These are phyloP conservation scores for Arabidopsis suecica DNA, from an alignment of 345 rosid species.

Conservation along the genomic window DNA sequence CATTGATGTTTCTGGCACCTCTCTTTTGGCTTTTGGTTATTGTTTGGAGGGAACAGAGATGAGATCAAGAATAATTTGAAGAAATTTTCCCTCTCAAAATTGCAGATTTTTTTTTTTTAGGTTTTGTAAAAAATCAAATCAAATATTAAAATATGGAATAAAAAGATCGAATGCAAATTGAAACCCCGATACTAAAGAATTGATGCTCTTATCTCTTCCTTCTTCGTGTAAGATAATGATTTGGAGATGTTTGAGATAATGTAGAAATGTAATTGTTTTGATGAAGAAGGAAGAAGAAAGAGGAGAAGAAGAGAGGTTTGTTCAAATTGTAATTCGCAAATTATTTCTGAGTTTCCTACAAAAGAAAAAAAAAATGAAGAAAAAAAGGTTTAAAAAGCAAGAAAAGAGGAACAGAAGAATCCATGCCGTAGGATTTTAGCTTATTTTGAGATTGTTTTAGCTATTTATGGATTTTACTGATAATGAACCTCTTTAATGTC, in stretches of 20 bases:
- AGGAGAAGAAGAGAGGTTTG: conserved; percentile 28
- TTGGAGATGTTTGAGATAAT: neutral
- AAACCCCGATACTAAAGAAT: conserved; percentile 13
- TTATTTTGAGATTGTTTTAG: conserved; percentile 16
- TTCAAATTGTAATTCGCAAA: conserved; percentile 24
- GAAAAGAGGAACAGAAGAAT: conserved; percentile 11
- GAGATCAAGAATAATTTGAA: neutral
- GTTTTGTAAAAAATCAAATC: conserved; percentile 12
- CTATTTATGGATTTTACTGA: conserved; percentile 17
- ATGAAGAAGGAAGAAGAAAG: conserved; percentile 38
- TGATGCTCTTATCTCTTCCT: conserved; percentile 36
- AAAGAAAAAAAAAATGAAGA: neutral
- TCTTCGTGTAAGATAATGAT: conserved; percentile 14
- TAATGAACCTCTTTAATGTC: neutral
- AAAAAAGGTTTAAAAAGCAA: conserved; percentile 1
- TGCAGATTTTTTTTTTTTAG: neutral
- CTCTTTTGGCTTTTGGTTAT: neutral
- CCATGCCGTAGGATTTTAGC: conserved; percentile 13
- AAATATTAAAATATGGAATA: neutral
- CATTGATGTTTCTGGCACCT: conserved; percentile 20
- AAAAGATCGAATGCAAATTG: conserved; percentile 21
- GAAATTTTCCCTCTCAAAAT: neutral
- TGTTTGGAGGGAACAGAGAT: neutral
- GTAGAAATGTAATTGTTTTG: conserved; percentile 11
- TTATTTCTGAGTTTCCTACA: neutral